Evolutionary conservation across 345 rosid genomes (phyloP).

Genomic region (Bruguiera parviflora): DNA sequence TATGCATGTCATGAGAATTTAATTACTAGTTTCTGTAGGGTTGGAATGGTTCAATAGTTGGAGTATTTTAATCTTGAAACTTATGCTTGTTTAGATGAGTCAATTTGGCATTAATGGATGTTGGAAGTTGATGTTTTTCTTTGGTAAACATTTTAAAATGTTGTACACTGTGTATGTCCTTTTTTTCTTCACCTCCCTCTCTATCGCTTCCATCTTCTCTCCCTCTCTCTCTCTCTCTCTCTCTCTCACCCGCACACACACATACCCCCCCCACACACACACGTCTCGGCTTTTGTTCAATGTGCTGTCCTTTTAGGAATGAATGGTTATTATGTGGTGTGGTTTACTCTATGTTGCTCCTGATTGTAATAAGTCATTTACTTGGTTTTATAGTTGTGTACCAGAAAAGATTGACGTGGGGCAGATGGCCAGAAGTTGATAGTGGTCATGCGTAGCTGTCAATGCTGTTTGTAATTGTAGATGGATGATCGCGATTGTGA

Average conservation of each 20-base stretch:
- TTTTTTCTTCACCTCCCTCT: neutral
- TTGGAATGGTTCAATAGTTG: slow-evolving; percentile 22
- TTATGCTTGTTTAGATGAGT: slow-evolving; percentile 13
- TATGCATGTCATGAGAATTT: slow-evolving; percentile 25
- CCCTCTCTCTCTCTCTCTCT: neutral
- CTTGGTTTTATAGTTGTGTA: slow-evolving; percentile 63
- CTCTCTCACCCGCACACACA: neutral
- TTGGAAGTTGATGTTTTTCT: slow-evolving; percentile 18
- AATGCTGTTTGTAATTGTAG: slow-evolving; percentile 63
- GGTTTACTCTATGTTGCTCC: slow-evolving; percentile 13
- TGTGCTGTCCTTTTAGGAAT: neutral
- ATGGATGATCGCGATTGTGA: slow-evolving; percentile 45
- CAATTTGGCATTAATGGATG: slow-evolving; percentile 18
- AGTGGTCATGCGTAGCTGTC: slow-evolving; percentile 54
- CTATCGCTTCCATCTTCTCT: too few species aligned
- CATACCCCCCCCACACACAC: too few species aligned
- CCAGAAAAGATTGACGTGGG: slow-evolving; percentile 51
- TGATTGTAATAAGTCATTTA: slow-evolving; percentile 37
- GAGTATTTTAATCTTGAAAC: slow-evolving; percentile 31
- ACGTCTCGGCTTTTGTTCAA: neutral
- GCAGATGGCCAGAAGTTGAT: slow-evolving; percentile 58
- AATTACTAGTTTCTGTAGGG: slow-evolving; percentile 35
- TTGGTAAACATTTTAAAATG: slow-evolving; percentile 14
- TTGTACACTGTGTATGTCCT: slow-evolving; percentile 2
- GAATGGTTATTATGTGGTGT: slow-evolving; percentile 5